These are phyloP conservation scores for Cladosporium sp. DNA, from an alignment of 2,329 filamentous ascomycete genomes.

Conservation along the genomic window DNA sequence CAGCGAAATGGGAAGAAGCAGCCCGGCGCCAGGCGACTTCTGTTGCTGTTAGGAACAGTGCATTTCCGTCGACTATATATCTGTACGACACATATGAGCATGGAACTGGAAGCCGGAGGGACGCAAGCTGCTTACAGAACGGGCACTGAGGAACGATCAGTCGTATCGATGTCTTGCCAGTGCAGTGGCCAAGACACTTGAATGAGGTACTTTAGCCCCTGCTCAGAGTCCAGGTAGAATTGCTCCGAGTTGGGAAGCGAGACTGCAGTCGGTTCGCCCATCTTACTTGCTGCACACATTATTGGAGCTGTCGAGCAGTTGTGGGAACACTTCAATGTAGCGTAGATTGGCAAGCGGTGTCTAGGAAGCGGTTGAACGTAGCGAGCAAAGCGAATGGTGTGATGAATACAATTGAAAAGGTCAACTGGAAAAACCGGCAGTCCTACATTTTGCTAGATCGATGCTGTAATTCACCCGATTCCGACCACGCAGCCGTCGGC, in stretches of 20 bases:
- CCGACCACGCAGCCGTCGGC: neutral
- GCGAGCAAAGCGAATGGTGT: neutral
- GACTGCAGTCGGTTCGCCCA: neutral
- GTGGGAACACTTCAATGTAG: neutral
- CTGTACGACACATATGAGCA: constrained; percentile 11
- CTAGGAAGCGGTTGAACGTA: neutral
- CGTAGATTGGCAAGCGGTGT: neutral
- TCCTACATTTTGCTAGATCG: neutral
- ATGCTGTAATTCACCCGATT: neutral
- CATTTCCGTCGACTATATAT: constrained; percentile 30
- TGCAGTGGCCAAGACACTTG: constrained; percentile 27
- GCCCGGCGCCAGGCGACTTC: constrained; percentile 23
- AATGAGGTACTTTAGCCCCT: constrained; percentile 20
- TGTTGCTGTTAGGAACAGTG: constrained; percentile 26
- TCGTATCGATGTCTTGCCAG: constrained; percentile 16
- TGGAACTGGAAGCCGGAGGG: neutral
- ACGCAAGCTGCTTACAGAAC: constrained; percentile 18
- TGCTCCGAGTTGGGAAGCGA: constrained; percentile 12
- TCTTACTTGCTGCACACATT: constrained; percentile 2
- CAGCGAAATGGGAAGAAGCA: constrained; percentile 15
- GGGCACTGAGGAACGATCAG: constrained; percentile 9
- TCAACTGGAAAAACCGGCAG: neutral
- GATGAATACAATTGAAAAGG: neutral
- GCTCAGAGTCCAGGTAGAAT: constrained; percentile 3
- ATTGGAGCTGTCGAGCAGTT: neutral